These are phyloP conservation scores for Aquilaria malaccensis DNA, from an alignment of 345 rosid species.

Conservation along the genomic window DNA sequence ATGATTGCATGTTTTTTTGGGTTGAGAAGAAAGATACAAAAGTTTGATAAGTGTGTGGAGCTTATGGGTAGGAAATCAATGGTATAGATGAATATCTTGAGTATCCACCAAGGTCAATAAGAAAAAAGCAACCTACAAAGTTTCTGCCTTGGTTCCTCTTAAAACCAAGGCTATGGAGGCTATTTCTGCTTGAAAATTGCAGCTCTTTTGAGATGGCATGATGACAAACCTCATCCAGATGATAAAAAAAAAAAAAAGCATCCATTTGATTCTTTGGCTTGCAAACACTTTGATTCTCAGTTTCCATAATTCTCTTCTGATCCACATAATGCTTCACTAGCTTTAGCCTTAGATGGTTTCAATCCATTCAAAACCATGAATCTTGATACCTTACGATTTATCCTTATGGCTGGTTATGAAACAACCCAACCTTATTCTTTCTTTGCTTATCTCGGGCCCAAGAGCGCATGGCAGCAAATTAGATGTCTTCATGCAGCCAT, in stretches of 20 bases:
- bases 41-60: not conserved
- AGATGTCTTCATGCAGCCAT: too few species aligned
- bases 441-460: too few species aligned
- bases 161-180: not conserved
- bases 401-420: too few species aligned
- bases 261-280: constrained; percentile 5
- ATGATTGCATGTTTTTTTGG: not conserved
- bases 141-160: constrained; percentile 4
- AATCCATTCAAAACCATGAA: too few species aligned
- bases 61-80: not conserved
- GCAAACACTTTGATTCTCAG: constrained; percentile 3
- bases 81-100: not conserved
- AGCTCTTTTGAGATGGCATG: constrained; percentile 10
- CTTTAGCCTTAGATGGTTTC: too few species aligned
- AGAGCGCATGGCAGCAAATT: too few species aligned
- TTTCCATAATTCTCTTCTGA: not conserved
- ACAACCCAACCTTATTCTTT: too few species aligned
- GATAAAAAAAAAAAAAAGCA: not conserved
- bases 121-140: constrained; percentile 2
- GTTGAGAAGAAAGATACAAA: not conserved
- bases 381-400: too few species aligned
- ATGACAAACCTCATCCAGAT: not conserved
- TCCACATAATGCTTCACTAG: not conserved
- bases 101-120: not conserved
- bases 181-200: not conserved